Evolutionary conservation across 1,284 basidiomycete species (phyloP).

Genomic region (Bondarzewia mesenterica): DNA sequence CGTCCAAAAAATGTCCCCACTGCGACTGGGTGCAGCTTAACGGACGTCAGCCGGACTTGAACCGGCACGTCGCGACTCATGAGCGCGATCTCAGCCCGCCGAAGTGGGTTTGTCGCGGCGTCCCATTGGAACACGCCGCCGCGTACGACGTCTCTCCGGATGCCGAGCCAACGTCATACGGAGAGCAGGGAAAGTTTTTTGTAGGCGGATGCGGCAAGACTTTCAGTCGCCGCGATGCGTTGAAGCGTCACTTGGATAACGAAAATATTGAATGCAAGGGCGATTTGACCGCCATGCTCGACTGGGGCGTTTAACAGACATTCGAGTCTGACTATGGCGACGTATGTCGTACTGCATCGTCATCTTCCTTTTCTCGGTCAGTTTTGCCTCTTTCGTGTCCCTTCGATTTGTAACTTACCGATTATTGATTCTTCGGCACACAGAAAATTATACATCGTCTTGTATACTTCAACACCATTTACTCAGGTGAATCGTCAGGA

Average conservation of each 20-base stretch:
- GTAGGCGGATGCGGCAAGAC: slow-evolving; percentile 19
- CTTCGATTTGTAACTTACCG: too few relatives aligned
- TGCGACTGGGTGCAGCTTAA: slow-evolving; percentile 18
- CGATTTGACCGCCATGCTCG: neutral
- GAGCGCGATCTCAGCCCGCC: slow-evolving; percentile 4
- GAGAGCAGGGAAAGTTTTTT: slow-evolving; percentile 1
- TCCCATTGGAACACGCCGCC: slow-evolving; percentile 13
- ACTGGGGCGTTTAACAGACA: neutral
- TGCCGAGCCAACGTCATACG: slow-evolving; percentile 7
- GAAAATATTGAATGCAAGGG: slow-evolving; percentile 11
- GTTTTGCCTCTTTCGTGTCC: neutral
- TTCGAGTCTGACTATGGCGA: neutral
- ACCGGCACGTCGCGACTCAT: slow-evolving; percentile 19
- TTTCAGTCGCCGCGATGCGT: slow-evolving; percentile 20
- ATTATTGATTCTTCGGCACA: too few relatives aligned
- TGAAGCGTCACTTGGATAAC: slow-evolving; percentile 20
- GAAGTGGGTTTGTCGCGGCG: slow-evolving; percentile 19
- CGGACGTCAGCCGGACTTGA: slow-evolving; percentile 19
- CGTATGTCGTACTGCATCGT: neutral
- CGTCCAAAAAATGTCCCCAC: slow-evolving; percentile 11
- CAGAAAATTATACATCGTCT: too few relatives aligned
- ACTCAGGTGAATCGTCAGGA: too few relatives aligned
- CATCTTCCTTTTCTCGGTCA: neutral
- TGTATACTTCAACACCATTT: too few relatives aligned
- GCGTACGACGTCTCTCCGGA: slow-evolving; percentile 4